Conservation (phyloP, 2,329 filamentous ascomycete genomes). For the Aspergillus melleus region DNA sequence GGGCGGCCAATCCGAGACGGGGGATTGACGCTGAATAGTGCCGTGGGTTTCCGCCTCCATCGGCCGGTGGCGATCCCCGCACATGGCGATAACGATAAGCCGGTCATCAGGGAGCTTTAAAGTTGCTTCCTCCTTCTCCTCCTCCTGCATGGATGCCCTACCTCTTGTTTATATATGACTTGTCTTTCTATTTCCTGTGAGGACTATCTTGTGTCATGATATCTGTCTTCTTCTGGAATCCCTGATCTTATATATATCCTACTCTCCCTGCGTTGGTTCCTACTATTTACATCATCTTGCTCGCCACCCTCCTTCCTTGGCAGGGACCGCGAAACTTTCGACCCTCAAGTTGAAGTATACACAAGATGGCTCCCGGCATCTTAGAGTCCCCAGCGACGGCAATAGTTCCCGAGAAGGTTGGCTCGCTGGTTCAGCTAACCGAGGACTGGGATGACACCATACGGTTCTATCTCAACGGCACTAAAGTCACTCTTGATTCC, state of each 20-base stretch:
- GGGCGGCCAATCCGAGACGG: neutral
- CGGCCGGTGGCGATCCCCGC: constrained; percentile 43
- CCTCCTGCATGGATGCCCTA: neutral
- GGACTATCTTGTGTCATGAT: neutral
- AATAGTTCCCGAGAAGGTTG: constrained; percentile 45
- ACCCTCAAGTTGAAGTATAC: constrained; percentile 7
- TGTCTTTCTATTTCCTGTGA: neutral
- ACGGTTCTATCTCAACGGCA: constrained; percentile 92
- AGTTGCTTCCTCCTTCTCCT: neutral
- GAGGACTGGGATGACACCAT: constrained; percentile 82
- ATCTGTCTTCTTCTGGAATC: neutral
- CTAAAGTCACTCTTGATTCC: constrained; percentile 78
- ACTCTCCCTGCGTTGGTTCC: neutral
- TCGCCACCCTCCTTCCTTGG: neutral
- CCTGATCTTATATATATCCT: neutral
- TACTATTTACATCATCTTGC: neutral
- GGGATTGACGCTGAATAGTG: neutral
- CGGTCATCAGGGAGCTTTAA: neutral
- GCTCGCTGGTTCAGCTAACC: constrained; percentile 63
- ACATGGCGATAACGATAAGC: neutral
- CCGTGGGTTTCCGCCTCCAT: constrained; percentile 11
- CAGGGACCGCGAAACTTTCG: neutral
- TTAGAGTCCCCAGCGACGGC: constrained; percentile 48
- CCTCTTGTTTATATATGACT: neutral
- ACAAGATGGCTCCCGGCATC: constrained; percentile 59